Conservation (phyloP, 2,329 filamentous ascomycete genomes). For the Colletotrichum costaricense region DNA sequence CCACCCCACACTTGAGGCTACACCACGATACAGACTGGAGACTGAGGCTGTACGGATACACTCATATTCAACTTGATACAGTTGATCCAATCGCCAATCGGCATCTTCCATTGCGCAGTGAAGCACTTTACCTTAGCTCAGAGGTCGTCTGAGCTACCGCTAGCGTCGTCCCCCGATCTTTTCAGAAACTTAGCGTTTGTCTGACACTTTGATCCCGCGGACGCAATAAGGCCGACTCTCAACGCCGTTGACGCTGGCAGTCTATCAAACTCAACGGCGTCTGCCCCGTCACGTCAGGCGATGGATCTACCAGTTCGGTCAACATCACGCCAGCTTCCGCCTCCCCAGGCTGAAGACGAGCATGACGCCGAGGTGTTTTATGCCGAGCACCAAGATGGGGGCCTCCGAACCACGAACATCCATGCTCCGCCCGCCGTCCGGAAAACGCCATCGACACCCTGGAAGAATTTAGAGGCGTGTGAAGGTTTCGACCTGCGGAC, state of each 20-base stretch:
- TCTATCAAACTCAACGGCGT: neutral
- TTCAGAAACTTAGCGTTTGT: slow-evolving; percentile 6
- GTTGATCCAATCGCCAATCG: neutral
- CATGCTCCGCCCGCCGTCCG: slow-evolving; percentile 16
- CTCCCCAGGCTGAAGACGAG: neutral
- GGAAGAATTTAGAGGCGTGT: slow-evolving; percentile 15
- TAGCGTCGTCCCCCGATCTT: neutral
- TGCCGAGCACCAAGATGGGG: slow-evolving; percentile 4
- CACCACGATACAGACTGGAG: neutral
- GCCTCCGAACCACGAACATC: neutral
- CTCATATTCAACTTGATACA: neutral
- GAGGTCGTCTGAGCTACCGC: slow-evolving; percentile 1
- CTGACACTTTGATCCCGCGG: slow-evolving; percentile 8
- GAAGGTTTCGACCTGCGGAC: slow-evolving; percentile 32
- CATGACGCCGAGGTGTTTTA: neutral
- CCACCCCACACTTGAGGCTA: neutral
- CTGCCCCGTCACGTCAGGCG: neutral
- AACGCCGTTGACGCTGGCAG: neutral
- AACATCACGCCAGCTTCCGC: neutral
- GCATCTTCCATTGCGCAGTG: neutral
- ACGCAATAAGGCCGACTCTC: neutral
- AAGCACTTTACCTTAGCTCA: neutral
- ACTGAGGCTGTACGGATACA: neutral
- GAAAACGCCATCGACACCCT: slow-evolving; percentile 2
- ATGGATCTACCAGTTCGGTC: neutral